A percentile compares a stretch with the other conserved stretches of the same genome.
Evolutionary conservation across 106 monocot genomes (phyloP).

Genomic region (Acanthochlamys bracteata): DNA sequence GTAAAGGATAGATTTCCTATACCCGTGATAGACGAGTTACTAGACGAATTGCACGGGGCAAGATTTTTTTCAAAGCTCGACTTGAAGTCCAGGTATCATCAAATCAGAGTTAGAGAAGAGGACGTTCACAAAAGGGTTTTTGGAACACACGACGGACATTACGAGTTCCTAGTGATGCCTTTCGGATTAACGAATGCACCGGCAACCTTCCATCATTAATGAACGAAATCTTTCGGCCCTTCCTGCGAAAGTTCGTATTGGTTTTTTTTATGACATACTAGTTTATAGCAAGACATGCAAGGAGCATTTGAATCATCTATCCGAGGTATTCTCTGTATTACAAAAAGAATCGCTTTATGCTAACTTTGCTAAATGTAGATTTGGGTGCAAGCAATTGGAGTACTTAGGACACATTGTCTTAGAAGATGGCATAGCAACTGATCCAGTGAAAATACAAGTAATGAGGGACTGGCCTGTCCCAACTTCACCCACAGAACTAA

Average conservation of each 20-base stretch:
- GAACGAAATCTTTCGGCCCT: neutral
- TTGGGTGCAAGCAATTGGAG: neutral
- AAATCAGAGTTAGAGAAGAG: neutral
- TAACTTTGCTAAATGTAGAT: neutral
- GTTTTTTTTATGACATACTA: slow-evolving; percentile 5
- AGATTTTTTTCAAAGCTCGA: slow-evolving; percentile 7
- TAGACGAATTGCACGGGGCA: slow-evolving; percentile 9
- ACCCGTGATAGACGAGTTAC: slow-evolving; percentile 7
- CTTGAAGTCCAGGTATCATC: slow-evolving; percentile 8
- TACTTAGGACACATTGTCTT: slow-evolving; percentile 2
- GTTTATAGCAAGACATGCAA: neutral
- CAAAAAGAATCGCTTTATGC: neutral
- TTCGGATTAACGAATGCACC: slow-evolving; percentile 2
- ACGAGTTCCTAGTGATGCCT: slow-evolving; percentile 3
- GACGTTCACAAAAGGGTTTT: slow-evolving; percentile 2
- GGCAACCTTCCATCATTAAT: neutral
- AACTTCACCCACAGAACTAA: neutral
- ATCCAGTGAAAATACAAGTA: neutral
- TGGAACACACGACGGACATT: neutral
- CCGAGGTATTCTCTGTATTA: neutral
- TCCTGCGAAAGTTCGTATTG: neutral
- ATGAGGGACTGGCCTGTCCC: neutral
- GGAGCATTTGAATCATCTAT: neutral
- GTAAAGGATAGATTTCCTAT: slow-evolving; percentile 7
- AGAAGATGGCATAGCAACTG: neutral